Percentiles rank a stretch among this genome's conserved stretches.
These are phyloP conservation scores for Discostella pseudostelligera DNA, from an alignment of 108 stramenopile species.

Conservation along the genomic window DNA sequence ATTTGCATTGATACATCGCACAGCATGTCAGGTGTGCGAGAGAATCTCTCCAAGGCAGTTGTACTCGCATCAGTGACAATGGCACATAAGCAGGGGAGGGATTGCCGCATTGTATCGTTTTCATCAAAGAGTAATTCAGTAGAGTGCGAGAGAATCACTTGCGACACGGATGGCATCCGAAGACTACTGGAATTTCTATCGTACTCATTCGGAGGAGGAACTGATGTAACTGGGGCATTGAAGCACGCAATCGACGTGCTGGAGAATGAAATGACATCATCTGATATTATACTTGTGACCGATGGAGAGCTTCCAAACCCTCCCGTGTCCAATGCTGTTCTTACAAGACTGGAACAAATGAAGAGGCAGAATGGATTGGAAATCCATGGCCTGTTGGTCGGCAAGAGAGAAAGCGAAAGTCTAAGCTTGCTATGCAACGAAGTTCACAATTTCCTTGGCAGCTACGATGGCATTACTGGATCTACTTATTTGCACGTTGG, in stretches of 20 bases:
- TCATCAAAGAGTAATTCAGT: constrained; percentile 53
- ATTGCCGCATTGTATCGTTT: constrained; percentile 70
- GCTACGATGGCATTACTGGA: constrained; percentile 38
- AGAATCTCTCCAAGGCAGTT: constrained; percentile 71
- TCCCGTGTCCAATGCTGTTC: constrained; percentile 52
- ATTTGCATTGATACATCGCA: constrained; percentile 76
- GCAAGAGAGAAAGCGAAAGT: constrained; percentile 62
- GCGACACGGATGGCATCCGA: constrained; percentile 49
- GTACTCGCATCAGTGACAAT: constrained; percentile 64
- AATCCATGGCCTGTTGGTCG: constrained; percentile 69
- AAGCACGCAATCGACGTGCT: constrained; percentile 40
- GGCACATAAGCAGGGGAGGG: constrained; percentile 62
- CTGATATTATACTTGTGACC: constrained; percentile 73
- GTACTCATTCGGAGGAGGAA: constrained; percentile 73
- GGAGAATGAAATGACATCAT: constrained; percentile 49
- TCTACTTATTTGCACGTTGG: neutral
- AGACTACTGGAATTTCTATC: constrained; percentile 67
- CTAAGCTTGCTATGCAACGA: constrained; percentile 57
- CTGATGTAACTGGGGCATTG: constrained; percentile 75
- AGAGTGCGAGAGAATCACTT: constrained; percentile 49
- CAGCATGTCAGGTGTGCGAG: constrained; percentile 65
- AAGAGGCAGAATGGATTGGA: constrained; percentile 52
- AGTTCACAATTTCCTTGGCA: constrained; percentile 60
- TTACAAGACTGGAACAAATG: constrained; percentile 55
- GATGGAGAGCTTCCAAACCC: constrained; percentile 84